A percentile compares a stretch with the other conserved stretches of the same genome.
phyloP scores from a whole-genome alignment of 2,329 filamentous ascomycete species.

The Simplicillium sp. region DNA sequence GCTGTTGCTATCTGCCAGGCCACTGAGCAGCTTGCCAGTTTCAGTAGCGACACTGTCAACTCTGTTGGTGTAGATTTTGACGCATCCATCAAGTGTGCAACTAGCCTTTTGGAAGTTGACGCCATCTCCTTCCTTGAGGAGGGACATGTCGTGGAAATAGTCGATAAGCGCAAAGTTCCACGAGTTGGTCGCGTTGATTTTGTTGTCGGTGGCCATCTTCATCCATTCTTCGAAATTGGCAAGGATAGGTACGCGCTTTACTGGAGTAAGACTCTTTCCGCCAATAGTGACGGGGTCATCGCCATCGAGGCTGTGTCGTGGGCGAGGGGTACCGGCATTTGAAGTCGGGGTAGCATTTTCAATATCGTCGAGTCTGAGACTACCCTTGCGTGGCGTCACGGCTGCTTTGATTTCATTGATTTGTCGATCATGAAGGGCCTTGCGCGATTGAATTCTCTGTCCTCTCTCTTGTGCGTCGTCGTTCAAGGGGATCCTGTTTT shows the following conservation, averaged over 20 bases:
- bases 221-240: slow-evolving; percentile 99
- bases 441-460: slow-evolving; percentile 74
- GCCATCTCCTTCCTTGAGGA: slow-evolving; percentile 89
- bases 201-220: slow-evolving; percentile 99
- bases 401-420: slow-evolving; percentile 77
- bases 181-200: slow-evolving; percentile 95
- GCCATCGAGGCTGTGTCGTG: slow-evolving; percentile 25
- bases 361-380: slow-evolving; percentile 47
- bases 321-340: slow-evolving; percentile 43
- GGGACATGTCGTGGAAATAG: slow-evolving; percentile 98
- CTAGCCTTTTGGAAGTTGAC: slow-evolving; percentile 99
- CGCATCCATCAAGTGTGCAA: slow-evolving; percentile 93
- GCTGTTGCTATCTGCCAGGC: slow-evolving; percentile 77
- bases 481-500: slow-evolving; percentile 77
- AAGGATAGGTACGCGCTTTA: slow-evolving; percentile 90
- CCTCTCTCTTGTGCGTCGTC: slow-evolving; percentile 92
- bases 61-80: slow-evolving; percentile 98
- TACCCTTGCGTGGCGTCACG: slow-evolving; percentile 59
- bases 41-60: slow-evolving; percentile 97
- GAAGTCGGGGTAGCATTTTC: slow-evolving; percentile 48
- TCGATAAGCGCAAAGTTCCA: slow-evolving; percentile 99
- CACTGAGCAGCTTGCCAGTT: slow-evolving; percentile 88
- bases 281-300: slow-evolving; percentile 57
- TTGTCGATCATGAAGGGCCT: slow-evolving; percentile 81
- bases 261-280: slow-evolving; percentile 75